These are phyloP conservation scores for Leccinum subfulvum DNA, from an alignment of 1,284 basidiomycete species.

Conservation along the genomic window DNA sequence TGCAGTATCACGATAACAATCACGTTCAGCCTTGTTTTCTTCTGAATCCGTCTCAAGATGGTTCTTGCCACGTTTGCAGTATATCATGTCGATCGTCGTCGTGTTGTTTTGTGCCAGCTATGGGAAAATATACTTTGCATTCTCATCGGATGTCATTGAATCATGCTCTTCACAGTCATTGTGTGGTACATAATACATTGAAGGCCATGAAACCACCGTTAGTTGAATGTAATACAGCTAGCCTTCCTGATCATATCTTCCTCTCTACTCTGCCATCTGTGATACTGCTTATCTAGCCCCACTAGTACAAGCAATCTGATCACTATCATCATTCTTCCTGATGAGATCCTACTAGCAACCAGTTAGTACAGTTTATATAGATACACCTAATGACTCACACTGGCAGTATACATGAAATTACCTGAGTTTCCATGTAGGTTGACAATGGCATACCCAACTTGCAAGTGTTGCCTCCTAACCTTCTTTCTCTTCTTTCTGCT, in stretches of 20 bases:
- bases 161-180: no score
- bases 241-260: no score
- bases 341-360: neutral
- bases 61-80: slow-evolving; percentile 17
- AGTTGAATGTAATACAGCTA: no score
- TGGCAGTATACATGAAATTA: neutral
- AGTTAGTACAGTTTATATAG: neutral
- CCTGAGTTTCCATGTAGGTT: neutral
- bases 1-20: slow-evolving; percentile 4
- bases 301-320: neutral
- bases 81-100: slow-evolving; percentile 25
- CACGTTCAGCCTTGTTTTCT: neutral
- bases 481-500: neutral
- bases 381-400: neutral
- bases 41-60: slow-evolving; percentile 5
- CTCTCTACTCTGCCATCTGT: no score
- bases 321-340: neutral
- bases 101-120: slow-evolving; percentile 30
- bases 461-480: neutral
- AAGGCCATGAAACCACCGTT: no score
- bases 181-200: no score
- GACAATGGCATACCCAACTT: neutral
- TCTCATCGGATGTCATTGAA: neutral
- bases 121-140: slow-evolving; percentile 18
- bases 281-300: neutral